Evolutionary conservation across 148 eudicot genomes (phyloP).

Genomic region (Spergularia bocconei): DNA sequence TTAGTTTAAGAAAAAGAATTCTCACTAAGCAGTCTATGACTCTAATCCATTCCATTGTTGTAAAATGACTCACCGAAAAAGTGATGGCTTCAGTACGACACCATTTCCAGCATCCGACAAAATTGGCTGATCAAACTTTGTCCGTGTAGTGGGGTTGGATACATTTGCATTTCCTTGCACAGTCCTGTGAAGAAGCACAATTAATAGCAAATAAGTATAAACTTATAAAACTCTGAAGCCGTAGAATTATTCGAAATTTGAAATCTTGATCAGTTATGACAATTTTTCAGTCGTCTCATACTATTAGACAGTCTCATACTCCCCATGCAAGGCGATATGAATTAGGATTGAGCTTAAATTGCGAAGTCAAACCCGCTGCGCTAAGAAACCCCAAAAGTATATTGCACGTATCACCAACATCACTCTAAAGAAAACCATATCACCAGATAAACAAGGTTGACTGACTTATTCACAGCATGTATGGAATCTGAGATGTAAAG

Average conservation of each 20-base stretch:
- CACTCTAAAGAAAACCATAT: not conserved
- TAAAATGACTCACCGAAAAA: constrained; percentile 18
- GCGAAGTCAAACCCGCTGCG: not conserved
- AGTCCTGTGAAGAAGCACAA: not conserved
- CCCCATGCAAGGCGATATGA: too few relatives aligned
- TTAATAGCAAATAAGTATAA: too few relatives aligned
- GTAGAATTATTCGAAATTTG: not conserved
- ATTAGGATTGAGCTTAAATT: too few relatives aligned
- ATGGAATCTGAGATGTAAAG: constrained; percentile 12
- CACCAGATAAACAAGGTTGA: constrained; percentile 3
- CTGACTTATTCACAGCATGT: not conserved
- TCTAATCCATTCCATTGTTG: constrained; percentile 8
- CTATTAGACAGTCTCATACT: not conserved
- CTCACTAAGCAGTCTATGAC: constrained; percentile 20
- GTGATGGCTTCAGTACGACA: not conserved
- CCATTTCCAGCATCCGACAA: constrained; percentile 4
- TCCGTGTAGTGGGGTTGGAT: constrained; percentile 7
- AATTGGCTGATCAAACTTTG: constrained; percentile 19
- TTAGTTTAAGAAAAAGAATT: constrained; percentile 24
- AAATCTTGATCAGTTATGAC: too few relatives aligned
- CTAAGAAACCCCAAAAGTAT: not conserved
- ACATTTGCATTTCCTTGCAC: constrained; percentile 6
- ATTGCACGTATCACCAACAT: not conserved
- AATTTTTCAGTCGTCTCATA: too few relatives aligned
- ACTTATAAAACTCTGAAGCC: not conserved